Percentiles rank a stretch among this genome's conserved stretches.
Conservation (phyloP, 805 yeast species). For the Starmerella apis region DNA sequence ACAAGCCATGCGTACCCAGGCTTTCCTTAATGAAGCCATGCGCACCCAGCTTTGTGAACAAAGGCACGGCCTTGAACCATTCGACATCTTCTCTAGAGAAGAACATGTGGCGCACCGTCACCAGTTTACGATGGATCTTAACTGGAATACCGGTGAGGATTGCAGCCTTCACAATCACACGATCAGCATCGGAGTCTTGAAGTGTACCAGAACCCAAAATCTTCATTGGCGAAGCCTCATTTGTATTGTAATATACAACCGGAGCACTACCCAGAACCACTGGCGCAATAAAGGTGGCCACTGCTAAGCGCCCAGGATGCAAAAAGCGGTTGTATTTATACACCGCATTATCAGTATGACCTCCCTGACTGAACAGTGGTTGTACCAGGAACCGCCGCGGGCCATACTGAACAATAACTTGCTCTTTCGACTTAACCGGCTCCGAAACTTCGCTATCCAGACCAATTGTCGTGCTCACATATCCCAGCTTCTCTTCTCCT, state of each 20-base stretch:
- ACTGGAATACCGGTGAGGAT: conserved; percentile 89
- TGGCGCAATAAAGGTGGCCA: conserved; percentile 86
- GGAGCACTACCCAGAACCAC: conserved; percentile 59
- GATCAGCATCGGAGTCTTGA: conserved; percentile 70
- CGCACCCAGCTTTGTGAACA: conserved; percentile 87
- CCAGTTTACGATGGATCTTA: conserved; percentile 84
- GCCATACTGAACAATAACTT: conserved; percentile 82
- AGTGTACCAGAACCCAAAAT: conserved; percentile 86
- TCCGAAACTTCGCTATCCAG: conserved; percentile 84
- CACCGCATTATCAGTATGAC: conserved; percentile 65
- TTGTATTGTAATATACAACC: conserved; percentile 31
- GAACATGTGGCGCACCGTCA: conserved; percentile 94
- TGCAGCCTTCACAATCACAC: conserved; percentile 78
- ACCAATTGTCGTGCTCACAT: conserved; percentile 68
- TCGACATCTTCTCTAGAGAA: conserved; percentile 81
- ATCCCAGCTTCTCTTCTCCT: conserved; percentile 79
- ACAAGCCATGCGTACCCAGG: conserved; percentile 96
- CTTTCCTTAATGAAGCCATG: conserved; percentile 90
- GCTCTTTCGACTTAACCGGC: conserved; percentile 76
- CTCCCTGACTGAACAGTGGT: conserved; percentile 73
- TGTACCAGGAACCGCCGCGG: conserved; percentile 73
- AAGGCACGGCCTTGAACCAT: conserved; percentile 82
- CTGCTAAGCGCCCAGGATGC: conserved; percentile 60
- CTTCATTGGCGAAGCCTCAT: conserved; percentile 28
- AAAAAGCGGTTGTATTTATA: conserved; percentile 76